A percentile compares a stretch with the other conserved stretches of the same genome.
These are phyloP conservation scores for Ceraceosorus guamensis DNA, from an alignment of 1,284 basidiomycete genomes.

Conservation along the genomic window DNA sequence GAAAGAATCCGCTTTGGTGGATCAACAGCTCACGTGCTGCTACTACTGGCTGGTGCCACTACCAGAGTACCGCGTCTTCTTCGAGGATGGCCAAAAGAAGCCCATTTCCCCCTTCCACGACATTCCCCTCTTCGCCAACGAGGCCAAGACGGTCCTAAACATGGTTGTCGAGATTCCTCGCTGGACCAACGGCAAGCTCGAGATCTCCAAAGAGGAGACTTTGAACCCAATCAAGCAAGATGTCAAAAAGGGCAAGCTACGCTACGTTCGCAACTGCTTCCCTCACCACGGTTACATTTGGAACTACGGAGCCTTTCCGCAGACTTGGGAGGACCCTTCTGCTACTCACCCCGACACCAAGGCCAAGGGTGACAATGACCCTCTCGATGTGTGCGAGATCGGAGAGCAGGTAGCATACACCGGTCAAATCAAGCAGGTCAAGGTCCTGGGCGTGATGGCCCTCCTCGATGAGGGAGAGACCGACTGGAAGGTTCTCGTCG, in stretches of 20 bases:
- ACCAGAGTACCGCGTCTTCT: constrained; percentile 83
- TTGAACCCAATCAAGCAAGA: constrained; percentile 99
- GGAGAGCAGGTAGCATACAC: constrained; percentile 96
- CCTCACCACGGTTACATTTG: constrained; percentile 84
- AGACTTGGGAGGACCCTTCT: constrained; percentile 98
- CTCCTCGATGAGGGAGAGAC: constrained; percentile 54
- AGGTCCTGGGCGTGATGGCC: constrained; percentile 99
- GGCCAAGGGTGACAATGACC: constrained; percentile 98
- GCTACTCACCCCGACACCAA: constrained; percentile 90
- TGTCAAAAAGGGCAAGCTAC: constrained; percentile 87
- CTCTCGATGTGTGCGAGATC: constrained; percentile 98
- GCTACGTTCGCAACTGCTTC: constrained; percentile 99
- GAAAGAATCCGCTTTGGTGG: constrained; percentile 1
- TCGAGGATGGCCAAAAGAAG: constrained; percentile 56
- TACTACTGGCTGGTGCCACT: background rate
- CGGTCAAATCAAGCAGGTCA: constrained; percentile 99
- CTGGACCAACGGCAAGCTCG: constrained; percentile 97
- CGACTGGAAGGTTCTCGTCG: constrained; percentile 56
- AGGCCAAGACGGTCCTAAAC: constrained; percentile 58
- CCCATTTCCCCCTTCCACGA: constrained; percentile 48
- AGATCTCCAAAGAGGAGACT: constrained; percentile 91
- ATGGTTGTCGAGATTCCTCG: constrained; percentile 72
- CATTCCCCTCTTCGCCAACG: constrained; percentile 47
- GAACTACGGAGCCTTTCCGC: constrained; percentile 66
- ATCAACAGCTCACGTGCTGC: background rate